These are phyloP conservation scores for Tuber microsphaerosporum DNA, from an alignment of 495 filamentous ascomycete genomes.

Conservation along the genomic window DNA sequence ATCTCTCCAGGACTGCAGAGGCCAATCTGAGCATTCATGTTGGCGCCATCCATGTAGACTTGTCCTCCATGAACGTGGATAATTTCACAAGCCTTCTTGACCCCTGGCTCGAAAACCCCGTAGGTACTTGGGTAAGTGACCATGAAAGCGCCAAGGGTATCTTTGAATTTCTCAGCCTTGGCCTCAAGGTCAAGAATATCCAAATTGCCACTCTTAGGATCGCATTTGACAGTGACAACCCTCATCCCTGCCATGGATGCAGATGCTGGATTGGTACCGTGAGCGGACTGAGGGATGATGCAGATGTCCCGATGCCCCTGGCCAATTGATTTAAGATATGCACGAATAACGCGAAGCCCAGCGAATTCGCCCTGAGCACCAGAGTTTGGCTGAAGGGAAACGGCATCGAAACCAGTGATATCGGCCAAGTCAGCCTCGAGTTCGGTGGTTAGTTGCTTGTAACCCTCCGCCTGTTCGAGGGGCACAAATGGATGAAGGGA, in stretches of 20 bases:
- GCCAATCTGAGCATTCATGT: constrained; percentile 98
- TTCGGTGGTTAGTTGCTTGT: constrained; percentile 60
- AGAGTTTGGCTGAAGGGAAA: constrained; percentile 93
- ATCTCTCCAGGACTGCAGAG: constrained; percentile 96
- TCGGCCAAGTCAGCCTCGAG: constrained; percentile 68
- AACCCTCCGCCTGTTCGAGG: constrained; percentile 57
- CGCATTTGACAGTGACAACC: constrained; percentile 88
- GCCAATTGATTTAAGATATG: constrained; percentile 64
- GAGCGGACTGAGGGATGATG: constrained; percentile 91
- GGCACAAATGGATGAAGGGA: constrained; percentile 80
- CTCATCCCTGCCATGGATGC: constrained; percentile 98
- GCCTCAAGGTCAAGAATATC: constrained; percentile 77
- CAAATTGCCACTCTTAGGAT: constrained; percentile 78
- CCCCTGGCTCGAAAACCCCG: constrained; percentile 86
- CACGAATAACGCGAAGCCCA: constrained; percentile 85
- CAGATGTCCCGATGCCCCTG: constrained; percentile 77
- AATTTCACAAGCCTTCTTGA: constrained; percentile 77
- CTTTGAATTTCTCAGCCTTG: constrained; percentile 81
- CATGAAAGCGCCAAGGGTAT: constrained; percentile 91
- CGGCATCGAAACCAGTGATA: constrained; percentile 85
- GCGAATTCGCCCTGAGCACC: constrained; percentile 96
- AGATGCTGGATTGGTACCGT: constrained; percentile 94
- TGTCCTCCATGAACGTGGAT: constrained; percentile 87
- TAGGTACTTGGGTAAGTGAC: constrained; percentile 97
- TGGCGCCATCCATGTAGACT: constrained; percentile 99